phyloP scores from a whole-genome alignment of 805 yeast species.

The Kodamaea fukazawae region DNA sequence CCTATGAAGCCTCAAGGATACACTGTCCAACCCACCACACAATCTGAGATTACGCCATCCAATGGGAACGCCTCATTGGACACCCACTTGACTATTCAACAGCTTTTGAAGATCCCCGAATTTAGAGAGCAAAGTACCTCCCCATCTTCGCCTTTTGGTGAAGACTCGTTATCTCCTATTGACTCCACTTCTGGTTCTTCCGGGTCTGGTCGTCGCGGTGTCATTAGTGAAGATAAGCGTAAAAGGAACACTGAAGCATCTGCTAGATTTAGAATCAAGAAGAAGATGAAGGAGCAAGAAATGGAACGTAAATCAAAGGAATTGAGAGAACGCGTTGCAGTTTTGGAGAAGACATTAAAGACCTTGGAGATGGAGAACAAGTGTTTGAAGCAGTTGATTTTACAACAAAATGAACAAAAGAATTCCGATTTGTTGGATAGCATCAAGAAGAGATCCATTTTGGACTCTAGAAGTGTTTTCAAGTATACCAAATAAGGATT shows the following conservation, averaged over 20 bases:
- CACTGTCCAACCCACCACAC: neutral
- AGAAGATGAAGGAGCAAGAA: constrained; percentile 88
- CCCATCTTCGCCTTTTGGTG: too few relatives aligned
- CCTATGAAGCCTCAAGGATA: constrained; percentile 10
- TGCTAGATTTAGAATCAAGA: constrained; percentile 89
- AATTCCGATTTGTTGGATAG: constrained; percentile 26
- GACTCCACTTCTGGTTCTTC: constrained; percentile 4
- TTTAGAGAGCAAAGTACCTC: neutral
- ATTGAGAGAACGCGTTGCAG: constrained; percentile 62
- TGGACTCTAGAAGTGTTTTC: constrained; percentile 22
- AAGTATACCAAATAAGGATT: constrained; percentile 27
- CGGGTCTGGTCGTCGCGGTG: constrained; percentile 4
- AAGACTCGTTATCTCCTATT: constrained; percentile 1
- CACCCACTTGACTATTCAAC: constrained; percentile 3
- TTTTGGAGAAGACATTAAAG: constrained; percentile 69
- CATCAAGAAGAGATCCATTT: constrained; percentile 26
- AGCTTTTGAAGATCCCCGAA: constrained; percentile 6
- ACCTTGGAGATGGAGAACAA: constrained; percentile 92
- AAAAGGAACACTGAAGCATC: constrained; percentile 91
- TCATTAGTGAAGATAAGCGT: constrained; percentile 66
- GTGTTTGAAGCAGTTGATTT: constrained; percentile 76
- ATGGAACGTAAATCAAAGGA: constrained; percentile 76
- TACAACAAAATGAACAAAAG: constrained; percentile 59
- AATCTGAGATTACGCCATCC: neutral
- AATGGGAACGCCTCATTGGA: neutral